Evolutionary conservation across 106 monocot species (phyloP).

Genomic region (Dendrobium huoshanense): DNA sequence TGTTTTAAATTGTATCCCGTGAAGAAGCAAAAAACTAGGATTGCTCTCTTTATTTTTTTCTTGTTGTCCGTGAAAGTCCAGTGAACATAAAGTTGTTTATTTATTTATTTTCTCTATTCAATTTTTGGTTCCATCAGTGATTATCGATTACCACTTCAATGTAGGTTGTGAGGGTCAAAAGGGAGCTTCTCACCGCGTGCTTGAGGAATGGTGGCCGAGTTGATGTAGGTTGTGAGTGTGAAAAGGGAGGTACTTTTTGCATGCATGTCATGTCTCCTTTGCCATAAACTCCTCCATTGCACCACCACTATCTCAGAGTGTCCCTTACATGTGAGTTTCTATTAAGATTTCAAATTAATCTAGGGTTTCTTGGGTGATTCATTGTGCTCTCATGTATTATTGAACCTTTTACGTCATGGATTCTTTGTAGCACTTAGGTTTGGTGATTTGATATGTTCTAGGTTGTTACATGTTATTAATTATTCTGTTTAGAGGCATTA

Average conservation of each 20-base stretch:
- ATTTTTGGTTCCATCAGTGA: no score
- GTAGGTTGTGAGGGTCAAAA: conserved; percentile 40
- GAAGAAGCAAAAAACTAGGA: no score
- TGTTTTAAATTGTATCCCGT: no score
- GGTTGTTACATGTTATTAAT: background rate
- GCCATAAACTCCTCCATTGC: conserved; percentile 60
- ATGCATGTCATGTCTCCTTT: conserved; percentile 79
- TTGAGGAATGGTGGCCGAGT: conserved; percentile 19
- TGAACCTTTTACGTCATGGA: background rate
- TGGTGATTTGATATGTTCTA: background rate
- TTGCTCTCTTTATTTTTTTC: no score
- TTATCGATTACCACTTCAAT: background rate
- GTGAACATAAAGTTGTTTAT: no score
- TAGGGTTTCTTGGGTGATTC: conserved; percentile 2
- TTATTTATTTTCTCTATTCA: no score
- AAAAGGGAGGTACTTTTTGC: conserved; percentile 8
- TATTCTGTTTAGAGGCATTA: no score
- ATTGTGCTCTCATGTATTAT: background rate
- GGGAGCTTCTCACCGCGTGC: conserved; percentile 45
- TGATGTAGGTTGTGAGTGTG: conserved; percentile 2
- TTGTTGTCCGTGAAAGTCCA: no score
- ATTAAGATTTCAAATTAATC: background rate
- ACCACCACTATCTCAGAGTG: conserved; percentile 98
- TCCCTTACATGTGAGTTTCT: conserved; percentile 73
- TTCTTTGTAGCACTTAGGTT: background rate